These are phyloP conservation scores for Ophiocordyceps camponoti-rufipedis DNA, from an alignment of 2,329 filamentous ascomycete genomes.

Conservation along the genomic window DNA sequence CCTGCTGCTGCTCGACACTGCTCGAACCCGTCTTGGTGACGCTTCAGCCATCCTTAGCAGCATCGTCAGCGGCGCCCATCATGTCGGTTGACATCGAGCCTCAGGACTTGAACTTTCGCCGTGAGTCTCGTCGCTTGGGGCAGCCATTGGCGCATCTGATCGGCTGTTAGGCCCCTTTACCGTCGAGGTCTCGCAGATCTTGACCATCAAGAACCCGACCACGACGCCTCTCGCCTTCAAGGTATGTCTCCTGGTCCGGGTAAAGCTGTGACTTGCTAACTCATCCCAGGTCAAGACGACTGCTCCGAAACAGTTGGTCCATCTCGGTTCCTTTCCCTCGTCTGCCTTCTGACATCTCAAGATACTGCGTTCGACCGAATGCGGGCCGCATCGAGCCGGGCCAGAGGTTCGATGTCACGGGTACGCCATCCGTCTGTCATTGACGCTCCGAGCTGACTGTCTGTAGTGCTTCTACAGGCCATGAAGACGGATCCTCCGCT, in stretches of 20 bases:
- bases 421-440: constrained; percentile 28
- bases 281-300: constrained; percentile 80
- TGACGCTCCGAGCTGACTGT: constrained; percentile 4
- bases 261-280: constrained; percentile 5
- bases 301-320: constrained; percentile 88
- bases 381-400: constrained; percentile 89
- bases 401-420: constrained; percentile 78
- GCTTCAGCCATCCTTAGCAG: background rate
- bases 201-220: constrained; percentile 48
- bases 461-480: constrained; percentile 78
- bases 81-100: constrained; percentile 97
- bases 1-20: background rate
- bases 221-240: constrained; percentile 49
- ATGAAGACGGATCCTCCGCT: constrained; percentile 88
- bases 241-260: constrained; percentile 22
- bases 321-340: background rate
- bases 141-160: background rate
- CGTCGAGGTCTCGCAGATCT: constrained; percentile 43
- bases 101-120: constrained; percentile 78
- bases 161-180: constrained; percentile 41
- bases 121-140: constrained; percentile 35
- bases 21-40: background rate
- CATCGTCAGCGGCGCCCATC: constrained; percentile 12
- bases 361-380: constrained; percentile 96
- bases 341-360: constrained; percentile 16